These are phyloP conservation scores for Acacia confusa DNA, from an alignment of 306 rosid species.

Conservation along the genomic window DNA sequence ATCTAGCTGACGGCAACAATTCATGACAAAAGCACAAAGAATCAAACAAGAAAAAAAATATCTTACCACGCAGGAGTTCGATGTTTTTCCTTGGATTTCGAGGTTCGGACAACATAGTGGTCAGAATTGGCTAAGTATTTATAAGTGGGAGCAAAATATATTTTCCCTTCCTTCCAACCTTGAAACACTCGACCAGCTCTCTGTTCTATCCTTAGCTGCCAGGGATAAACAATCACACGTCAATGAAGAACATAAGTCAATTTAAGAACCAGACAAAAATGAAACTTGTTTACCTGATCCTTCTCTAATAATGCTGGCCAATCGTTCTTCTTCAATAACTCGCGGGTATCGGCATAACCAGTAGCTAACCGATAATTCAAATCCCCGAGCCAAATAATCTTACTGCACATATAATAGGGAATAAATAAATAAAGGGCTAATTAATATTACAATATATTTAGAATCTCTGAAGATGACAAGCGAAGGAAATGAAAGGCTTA, in stretches of 20 bases:
- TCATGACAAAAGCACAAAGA: not conserved
- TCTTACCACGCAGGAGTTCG: constrained; percentile 95
- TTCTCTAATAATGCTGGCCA: constrained; percentile 79
- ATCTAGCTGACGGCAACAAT: constrained; percentile 18
- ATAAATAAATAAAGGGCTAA: not conserved
- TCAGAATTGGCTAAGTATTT: constrained; percentile 80
- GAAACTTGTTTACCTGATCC: constrained; percentile 66
- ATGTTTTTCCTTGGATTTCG: constrained; percentile 64
- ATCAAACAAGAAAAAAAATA: not conserved
- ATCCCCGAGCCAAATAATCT: constrained; percentile 94
- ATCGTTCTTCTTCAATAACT: constrained; percentile 62
- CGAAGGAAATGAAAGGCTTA: constrained; percentile 32
- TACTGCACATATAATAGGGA: constrained; percentile 37
- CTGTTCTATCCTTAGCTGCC: constrained; percentile 77
- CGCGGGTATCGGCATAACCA: constrained; percentile 55
- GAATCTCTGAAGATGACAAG: not conserved
- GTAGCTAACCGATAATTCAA: constrained; percentile 78
- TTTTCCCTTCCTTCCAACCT: constrained; percentile 91
- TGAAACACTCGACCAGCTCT: constrained; percentile 80
- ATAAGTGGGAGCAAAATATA: constrained; percentile 89
- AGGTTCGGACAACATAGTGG: constrained; percentile 61
- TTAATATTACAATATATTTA: not conserved
- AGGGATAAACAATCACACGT: not conserved
- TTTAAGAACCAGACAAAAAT: not conserved
- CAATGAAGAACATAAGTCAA: constrained; percentile 1